Percentiles rank a stretch among this genome's conserved stretches.
Evolutionary conservation across 306 rosid species (phyloP).

Genomic region (Luffa acutangula): DNA sequence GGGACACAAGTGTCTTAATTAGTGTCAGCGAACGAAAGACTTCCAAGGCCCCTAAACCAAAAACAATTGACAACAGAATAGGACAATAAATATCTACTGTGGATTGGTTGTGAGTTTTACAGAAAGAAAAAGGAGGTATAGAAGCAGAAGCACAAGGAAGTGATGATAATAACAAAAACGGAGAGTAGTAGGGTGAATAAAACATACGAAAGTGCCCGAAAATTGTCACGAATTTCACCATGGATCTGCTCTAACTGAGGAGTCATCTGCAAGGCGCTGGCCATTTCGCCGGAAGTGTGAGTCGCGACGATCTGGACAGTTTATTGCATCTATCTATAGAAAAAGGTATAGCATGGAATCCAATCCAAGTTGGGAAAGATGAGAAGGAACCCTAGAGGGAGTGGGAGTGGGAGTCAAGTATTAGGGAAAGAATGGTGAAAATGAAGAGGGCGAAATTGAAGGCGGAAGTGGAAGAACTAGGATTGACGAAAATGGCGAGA

Average conservation of each 20-base stretch:
- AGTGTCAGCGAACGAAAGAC: not conserved
- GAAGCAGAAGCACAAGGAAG: not conserved
- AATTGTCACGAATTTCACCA: constrained; percentile 83
- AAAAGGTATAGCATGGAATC: not conserved
- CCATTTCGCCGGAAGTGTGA: constrained; percentile 43
- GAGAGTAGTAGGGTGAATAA: not conserved
- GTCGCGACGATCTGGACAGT: not conserved
- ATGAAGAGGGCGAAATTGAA: not conserved
- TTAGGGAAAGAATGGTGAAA: not conserved
- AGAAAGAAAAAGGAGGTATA: not conserved
- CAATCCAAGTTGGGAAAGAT: not conserved
- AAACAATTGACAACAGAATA: not conserved
- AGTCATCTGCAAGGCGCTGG: constrained; percentile 61
- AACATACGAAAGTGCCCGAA: constrained; percentile 87
- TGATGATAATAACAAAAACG: not conserved
- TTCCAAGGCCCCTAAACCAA: not conserved
- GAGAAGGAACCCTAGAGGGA: not conserved
- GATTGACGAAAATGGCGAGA: not conserved
- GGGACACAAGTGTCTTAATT: not conserved
- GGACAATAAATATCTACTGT: not conserved
- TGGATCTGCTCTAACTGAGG: constrained; percentile 99
- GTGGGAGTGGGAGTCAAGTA: not conserved
- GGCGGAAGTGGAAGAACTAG: not conserved
- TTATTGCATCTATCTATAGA: not conserved
- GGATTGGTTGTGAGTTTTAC: not conserved